A percentile compares a stretch with the other conserved stretches of the same genome.
These are phyloP conservation scores for Porogramme epimiltina DNA, from an alignment of 1,284 basidiomycete species.

Conservation along the genomic window DNA sequence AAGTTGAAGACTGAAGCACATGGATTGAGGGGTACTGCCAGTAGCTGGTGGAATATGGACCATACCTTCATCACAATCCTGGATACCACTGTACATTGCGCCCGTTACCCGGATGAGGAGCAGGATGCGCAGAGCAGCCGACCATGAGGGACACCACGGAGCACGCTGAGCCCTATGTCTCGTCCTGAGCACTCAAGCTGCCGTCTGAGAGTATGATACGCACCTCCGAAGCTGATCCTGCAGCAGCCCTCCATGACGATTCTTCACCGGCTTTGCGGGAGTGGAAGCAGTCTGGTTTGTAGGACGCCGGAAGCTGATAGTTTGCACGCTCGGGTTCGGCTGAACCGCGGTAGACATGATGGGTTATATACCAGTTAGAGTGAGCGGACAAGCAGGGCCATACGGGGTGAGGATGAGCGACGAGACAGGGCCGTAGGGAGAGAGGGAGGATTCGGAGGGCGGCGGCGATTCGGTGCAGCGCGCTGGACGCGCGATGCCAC, in stretches of 20 bases:
- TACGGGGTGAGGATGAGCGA: neutral
- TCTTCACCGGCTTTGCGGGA: constrained; percentile 33
- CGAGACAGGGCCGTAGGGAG: too few species aligned
- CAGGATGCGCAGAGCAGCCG: constrained; percentile 81
- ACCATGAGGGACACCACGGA: constrained; percentile 85
- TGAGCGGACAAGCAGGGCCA: neutral
- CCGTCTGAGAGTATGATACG: constrained; percentile 4
- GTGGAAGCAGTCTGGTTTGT: constrained; percentile 25
- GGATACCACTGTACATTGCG: constrained; percentile 95
- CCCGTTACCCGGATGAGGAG: constrained; percentile 82
- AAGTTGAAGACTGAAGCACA: constrained; percentile 88
- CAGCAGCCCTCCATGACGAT: constrained; percentile 64
- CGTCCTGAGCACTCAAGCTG: neutral
- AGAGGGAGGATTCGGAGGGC: too few species aligned
- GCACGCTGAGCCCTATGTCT: constrained; percentile 57
- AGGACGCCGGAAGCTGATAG: constrained; percentile 59
- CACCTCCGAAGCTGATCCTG: constrained; percentile 78
- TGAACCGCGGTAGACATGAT: constrained; percentile 25
- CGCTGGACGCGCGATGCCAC: constrained; percentile 4
- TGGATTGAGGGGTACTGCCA: neutral
- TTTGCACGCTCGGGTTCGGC: constrained; percentile 41
- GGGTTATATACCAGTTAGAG: neutral
- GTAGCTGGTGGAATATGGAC: constrained; percentile 9
- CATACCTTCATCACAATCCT: constrained; percentile 96
- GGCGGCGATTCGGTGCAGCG: neutral